phyloP scores from a whole-genome alignment of 2,329 filamentous ascomycete species.

The Dothideomycetes sp. region DNA sequence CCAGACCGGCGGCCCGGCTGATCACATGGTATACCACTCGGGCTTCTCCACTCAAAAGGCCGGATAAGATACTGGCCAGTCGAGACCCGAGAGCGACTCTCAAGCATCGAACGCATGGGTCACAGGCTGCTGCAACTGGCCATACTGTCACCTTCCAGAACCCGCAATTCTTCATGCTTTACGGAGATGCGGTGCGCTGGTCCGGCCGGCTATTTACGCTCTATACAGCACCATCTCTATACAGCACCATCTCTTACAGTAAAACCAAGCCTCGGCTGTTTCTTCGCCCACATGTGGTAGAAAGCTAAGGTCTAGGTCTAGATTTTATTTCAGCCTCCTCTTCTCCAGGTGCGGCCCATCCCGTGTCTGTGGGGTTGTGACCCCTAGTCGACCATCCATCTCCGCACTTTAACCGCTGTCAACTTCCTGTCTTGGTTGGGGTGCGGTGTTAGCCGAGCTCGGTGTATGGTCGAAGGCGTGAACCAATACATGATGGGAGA shows the following conservation, averaged over 20 bases:
- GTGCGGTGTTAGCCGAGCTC: neutral
- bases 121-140: too few relatives aligned
- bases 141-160: too few relatives aligned
- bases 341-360: neutral
- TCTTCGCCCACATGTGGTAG: neutral
- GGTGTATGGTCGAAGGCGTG: neutral
- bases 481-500: too few relatives aligned
- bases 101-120: too few relatives aligned
- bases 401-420: slow-evolving; percentile 2
- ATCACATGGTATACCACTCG: too few relatives aligned
- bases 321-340: slow-evolving; percentile 1
- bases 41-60: too few relatives aligned
- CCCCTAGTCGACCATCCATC: neutral
- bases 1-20: too few relatives aligned
- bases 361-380: slow-evolving; percentile 1
- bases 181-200: neutral
- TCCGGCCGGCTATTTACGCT: slow-evolving; percentile 1
- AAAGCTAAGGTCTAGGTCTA: neutral
- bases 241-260: neutral
- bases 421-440: neutral
- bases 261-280: neutral
- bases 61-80: too few relatives aligned
- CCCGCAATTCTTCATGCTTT: neutral
- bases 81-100: too few relatives aligned
- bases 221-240: neutral